phyloP scores from a whole-genome alignment of 495 filamentous ascomycete genomes.

The Filosporella fistucella region DNA sequence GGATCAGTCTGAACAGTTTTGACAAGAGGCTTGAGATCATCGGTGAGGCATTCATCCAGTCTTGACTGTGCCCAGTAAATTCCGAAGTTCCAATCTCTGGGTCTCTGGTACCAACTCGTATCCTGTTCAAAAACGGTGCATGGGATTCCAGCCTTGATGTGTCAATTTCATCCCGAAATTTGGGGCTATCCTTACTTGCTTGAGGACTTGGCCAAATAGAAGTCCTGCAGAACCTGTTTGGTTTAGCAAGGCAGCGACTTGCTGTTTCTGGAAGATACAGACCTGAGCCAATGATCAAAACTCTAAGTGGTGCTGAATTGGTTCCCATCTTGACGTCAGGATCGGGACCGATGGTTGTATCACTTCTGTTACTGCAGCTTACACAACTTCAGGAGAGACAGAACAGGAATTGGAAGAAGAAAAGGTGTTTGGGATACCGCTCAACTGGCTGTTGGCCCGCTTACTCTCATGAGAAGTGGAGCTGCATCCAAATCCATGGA shows the following conservation, averaged over 20 bases:
- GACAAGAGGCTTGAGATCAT: conserved; percentile 28
- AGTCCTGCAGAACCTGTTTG: conserved; percentile 34
- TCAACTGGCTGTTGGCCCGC: too few species aligned
- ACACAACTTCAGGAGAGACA: too few species aligned
- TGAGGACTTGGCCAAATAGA: conserved; percentile 32
- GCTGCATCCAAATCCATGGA: too few species aligned
- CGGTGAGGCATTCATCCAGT: conserved; percentile 33
- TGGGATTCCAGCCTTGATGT: conserved; percentile 34
- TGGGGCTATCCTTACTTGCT: conserved; percentile 21
- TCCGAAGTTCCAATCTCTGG: conserved; percentile 46
- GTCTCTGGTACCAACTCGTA: conserved; percentile 24
- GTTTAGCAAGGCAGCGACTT: neutral
- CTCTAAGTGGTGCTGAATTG: neutral
- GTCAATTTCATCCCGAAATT: neutral
- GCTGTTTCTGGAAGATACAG: neutral
- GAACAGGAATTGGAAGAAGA: too few species aligned
- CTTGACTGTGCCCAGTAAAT: conserved; percentile 42
- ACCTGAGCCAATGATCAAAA: conserved; percentile 6
- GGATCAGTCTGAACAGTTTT: conserved; percentile 38
- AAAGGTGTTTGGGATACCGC: too few species aligned
- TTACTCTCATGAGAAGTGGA: too few species aligned
- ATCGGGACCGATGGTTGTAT: too few species aligned
- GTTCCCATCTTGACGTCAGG: neutral
- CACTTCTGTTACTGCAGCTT: too few species aligned
- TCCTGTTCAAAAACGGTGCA: conserved; percentile 43